phyloP scores from a whole-genome alignment of 2,329 filamentous ascomycete species.

The Botrytis cinerea region DNA sequence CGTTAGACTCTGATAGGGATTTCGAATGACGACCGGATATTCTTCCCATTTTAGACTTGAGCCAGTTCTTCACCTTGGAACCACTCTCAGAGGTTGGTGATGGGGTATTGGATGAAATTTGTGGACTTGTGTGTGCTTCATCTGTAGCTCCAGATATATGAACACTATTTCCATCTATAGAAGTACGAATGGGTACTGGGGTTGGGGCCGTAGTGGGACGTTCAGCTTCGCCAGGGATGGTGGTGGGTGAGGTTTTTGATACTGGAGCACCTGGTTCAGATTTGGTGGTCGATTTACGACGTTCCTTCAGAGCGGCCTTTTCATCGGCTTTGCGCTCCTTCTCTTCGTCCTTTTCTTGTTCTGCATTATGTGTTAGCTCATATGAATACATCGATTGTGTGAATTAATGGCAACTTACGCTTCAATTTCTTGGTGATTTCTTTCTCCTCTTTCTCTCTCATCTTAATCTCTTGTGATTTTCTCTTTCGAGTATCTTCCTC shows the following conservation, averaged over 20 bases:
- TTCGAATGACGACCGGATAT: constrained; percentile 41
- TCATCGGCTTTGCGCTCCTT: constrained; percentile 57
- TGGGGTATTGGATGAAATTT: constrained; percentile 32
- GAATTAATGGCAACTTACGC: constrained; percentile 50
- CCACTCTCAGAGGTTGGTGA: constrained; percentile 27
- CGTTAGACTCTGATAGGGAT: constrained; percentile 24
- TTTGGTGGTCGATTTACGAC: constrained; percentile 47
- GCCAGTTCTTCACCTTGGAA: constrained; percentile 50
- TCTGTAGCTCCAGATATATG: constrained; percentile 33
- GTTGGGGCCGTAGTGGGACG: constrained; percentile 24
- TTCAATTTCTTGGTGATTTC: constrained; percentile 57
- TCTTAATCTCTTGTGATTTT: constrained; percentile 57
- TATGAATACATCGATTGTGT: background rate
- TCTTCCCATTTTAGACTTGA: constrained; percentile 52
- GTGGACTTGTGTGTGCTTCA: constrained; percentile 30
- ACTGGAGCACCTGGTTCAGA: constrained; percentile 1
- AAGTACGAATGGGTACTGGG: constrained; percentile 32
- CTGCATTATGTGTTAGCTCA: constrained; percentile 21
- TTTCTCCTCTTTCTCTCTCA: constrained; percentile 55
- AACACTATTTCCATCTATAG: constrained; percentile 35
- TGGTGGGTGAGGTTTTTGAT: background rate
- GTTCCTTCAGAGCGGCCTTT: constrained; percentile 53
- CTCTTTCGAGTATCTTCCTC: constrained; percentile 67
- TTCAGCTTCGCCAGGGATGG: background rate
- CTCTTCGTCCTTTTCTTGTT: constrained; percentile 46